These are phyloP conservation scores for Vishniacozyma victoriae DNA, from an alignment of 768 basidiomycete genomes.

Conservation along the genomic window DNA sequence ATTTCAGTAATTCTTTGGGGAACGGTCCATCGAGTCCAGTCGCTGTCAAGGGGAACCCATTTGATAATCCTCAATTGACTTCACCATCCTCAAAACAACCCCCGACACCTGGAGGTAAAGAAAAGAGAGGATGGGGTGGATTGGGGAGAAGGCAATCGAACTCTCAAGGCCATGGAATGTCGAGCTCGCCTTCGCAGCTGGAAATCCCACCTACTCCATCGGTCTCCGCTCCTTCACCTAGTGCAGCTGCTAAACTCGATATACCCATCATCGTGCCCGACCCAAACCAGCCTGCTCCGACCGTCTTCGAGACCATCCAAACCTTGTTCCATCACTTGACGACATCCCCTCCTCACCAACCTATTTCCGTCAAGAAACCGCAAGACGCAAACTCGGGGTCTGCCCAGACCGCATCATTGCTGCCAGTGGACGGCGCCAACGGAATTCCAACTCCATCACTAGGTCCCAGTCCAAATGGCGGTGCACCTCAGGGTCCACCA, in stretches of 20 bases:
- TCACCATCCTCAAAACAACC: constrained; percentile 2
- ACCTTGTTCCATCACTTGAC: constrained; percentile 64
- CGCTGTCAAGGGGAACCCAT: constrained; percentile 21
- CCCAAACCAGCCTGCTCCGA: constrained; percentile 48
- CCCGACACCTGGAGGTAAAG: constrained; percentile 7
- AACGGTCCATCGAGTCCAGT: constrained; percentile 8
- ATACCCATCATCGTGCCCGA: constrained; percentile 5
- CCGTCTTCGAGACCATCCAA: constrained; percentile 84
- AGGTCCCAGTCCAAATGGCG: constrained; percentile 1
- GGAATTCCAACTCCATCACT: neutral
- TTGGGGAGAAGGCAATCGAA: neutral
- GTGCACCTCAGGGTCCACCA: constrained; percentile 32
- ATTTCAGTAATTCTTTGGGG: neutral
- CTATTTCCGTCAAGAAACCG: constrained; percentile 57
- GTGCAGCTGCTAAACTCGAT: neutral
- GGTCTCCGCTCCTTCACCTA: neutral
- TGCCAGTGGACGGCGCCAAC: constrained; percentile 13
- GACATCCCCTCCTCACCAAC: constrained; percentile 61
- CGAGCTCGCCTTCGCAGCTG: no score
- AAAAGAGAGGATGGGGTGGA: constrained; percentile 27
- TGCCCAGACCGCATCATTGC: constrained; percentile 31
- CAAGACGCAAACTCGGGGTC: constrained; percentile 16
- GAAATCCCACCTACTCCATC: neutral
- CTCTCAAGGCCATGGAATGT: no score
- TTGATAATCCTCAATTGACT: constrained; percentile 16